Conservation (phyloP, 2,329 filamentous ascomycete species). For the Teratosphaeria viscida region DNA sequence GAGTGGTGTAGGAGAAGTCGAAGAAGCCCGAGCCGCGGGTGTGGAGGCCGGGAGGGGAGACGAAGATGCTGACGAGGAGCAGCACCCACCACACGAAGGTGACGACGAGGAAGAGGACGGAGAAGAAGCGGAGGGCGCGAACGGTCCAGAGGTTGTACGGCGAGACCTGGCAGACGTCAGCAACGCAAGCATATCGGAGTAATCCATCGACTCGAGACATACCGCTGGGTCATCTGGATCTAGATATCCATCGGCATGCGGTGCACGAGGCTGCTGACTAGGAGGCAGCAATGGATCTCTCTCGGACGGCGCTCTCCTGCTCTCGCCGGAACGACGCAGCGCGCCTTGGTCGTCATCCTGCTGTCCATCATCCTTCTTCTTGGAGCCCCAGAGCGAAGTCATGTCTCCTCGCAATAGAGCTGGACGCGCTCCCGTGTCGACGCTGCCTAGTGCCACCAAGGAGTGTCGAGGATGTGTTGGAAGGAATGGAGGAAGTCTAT, state of each 20-base stretch:
- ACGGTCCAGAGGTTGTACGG: constrained; percentile 95
- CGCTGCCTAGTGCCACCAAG: neutral
- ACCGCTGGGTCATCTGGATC: constrained; percentile 76
- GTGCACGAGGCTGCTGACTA: constrained; percentile 38
- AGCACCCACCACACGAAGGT: constrained; percentile 90
- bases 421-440: neutral
- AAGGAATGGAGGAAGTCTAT: neutral
- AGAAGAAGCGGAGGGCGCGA: constrained; percentile 66
- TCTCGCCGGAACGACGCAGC: constrained; percentile 13
- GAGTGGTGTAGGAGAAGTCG: constrained; percentile 69
- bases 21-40: constrained; percentile 88
- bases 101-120: constrained; percentile 62
- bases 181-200: neutral
- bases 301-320: constrained; percentile 43
- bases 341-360: constrained; percentile 25
- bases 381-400: constrained; percentile 42
- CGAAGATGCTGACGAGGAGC: constrained; percentile 79
- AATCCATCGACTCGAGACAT: constrained; percentile 20
- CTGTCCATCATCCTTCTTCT: constrained; percentile 32
- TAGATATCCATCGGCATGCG: constrained; percentile 55
- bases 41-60: constrained; percentile 78
- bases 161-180: constrained; percentile 43
- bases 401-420: neutral
- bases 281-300: constrained; percentile 55
- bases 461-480: neutral